phyloP scores from a whole-genome alignment of 2,329 filamentous ascomycete genomes.

The Penicillium sp. region DNA sequence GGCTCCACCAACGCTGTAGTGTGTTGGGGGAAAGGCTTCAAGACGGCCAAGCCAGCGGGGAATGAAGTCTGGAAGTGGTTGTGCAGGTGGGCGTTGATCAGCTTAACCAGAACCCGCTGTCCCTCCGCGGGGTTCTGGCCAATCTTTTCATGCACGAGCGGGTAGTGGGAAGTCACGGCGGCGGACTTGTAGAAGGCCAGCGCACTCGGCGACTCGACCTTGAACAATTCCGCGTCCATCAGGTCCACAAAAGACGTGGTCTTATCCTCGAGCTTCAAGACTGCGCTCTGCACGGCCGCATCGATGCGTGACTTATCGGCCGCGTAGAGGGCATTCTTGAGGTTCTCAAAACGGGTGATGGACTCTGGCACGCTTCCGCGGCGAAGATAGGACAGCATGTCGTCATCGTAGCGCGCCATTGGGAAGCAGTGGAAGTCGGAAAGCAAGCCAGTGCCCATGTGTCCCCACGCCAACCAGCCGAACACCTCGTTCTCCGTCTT shows the following conservation, averaged over 20 bases:
- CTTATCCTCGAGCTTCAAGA: conserved; percentile 58
- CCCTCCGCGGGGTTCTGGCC: conserved; percentile 60
- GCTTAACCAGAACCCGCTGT: conserved; percentile 65
- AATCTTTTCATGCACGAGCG: conserved; percentile 65
- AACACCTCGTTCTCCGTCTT: conserved; percentile 70
- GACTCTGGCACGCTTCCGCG: conserved; percentile 73
- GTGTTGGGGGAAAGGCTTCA: conserved; percentile 76
- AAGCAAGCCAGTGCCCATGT: conserved; percentile 82
- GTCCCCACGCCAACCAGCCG: conserved; percentile 90
- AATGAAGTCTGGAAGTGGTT: conserved; percentile 81
- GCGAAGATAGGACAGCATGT: conserved; percentile 71
- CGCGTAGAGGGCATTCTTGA: conserved; percentile 72
- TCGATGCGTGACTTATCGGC: conserved; percentile 68
- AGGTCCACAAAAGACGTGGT: conserved; percentile 66
- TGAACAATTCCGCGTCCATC: conserved; percentile 62
- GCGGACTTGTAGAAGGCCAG: conserved; percentile 76
- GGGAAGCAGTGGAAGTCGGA: conserved; percentile 79
- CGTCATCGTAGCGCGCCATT: conserved; percentile 75
- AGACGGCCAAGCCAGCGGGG: conserved; percentile 72
- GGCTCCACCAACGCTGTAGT: conserved; percentile 72
- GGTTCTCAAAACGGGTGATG: conserved; percentile 68
- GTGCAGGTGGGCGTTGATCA: conserved; percentile 86
- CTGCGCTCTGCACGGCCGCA: conserved; percentile 61
- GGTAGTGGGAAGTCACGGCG: conserved; percentile 67
- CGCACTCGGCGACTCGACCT: conserved; percentile 65